phyloP scores from a whole-genome alignment of 495 filamentous ascomycete genomes.

The Coniosporium apollinis region DNA sequence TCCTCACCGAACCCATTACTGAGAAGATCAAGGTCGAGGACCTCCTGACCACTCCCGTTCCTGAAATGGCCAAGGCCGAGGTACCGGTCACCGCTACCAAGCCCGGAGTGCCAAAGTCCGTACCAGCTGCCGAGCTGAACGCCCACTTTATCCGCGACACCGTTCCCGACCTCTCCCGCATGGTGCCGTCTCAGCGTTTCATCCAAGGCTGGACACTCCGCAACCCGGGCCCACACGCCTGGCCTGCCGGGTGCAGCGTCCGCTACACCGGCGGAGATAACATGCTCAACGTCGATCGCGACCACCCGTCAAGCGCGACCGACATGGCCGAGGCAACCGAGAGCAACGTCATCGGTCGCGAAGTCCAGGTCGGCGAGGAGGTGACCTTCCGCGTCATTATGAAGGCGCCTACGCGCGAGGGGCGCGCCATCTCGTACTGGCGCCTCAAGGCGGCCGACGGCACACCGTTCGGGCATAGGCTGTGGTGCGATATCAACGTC shows the following conservation, averaged over 20 bases:
- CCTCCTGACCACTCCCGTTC: constrained; percentile 5
- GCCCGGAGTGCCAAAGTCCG: constrained; percentile 1
- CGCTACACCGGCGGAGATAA: constrained; percentile 85
- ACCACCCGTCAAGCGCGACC: constrained; percentile 53
- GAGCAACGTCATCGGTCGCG: constrained; percentile 58
- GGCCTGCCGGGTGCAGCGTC: constrained; percentile 82
- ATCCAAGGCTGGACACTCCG: constrained; percentile 82
- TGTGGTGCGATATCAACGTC: constrained; percentile 89
- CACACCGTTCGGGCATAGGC: constrained; percentile 68
- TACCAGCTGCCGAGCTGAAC: constrained; percentile 28
- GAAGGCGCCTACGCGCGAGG: constrained; percentile 54
- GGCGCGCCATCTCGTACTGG: constrained; percentile 88
- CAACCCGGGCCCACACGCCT: constrained; percentile 60
- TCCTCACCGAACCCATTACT: constrained; percentile 14
- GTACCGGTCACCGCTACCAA: background rate
- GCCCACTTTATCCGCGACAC: constrained; percentile 69
- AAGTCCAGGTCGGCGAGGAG: constrained; percentile 53
- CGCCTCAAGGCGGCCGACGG: constrained; percentile 73
- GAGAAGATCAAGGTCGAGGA: constrained; percentile 20
- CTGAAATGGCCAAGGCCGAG: constrained; percentile 2
- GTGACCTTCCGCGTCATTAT: constrained; percentile 71
- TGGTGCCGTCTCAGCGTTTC: constrained; percentile 54
- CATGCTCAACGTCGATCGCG: constrained; percentile 76
- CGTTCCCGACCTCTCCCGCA: constrained; percentile 56
- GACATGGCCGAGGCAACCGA: constrained; percentile 59